Evolutionary conservation across 2,329 filamentous ascomycete genomes (phyloP).

Genomic region (Monosporascus sp.): DNA sequence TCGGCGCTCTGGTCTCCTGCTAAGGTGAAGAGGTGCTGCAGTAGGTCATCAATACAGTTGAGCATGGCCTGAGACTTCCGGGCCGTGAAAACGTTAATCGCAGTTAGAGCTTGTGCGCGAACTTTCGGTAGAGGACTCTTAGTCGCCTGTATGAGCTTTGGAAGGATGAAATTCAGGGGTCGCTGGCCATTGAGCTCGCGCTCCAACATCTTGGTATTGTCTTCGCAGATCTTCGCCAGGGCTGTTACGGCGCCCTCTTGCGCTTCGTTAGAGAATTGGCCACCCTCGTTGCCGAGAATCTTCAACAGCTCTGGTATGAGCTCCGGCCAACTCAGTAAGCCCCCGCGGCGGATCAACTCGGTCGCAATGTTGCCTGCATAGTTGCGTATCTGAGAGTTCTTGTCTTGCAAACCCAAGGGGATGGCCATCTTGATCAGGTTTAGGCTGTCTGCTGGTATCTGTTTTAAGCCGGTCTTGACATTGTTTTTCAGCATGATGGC

Average conservation of each 20-base stretch:
- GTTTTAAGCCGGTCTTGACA: conserved; percentile 68
- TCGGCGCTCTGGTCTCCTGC: conserved; percentile 72
- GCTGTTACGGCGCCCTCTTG: conserved; percentile 94
- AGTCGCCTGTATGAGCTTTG: conserved; percentile 84
- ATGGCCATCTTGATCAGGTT: conserved; percentile 75
- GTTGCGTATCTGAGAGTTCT: conserved; percentile 74
- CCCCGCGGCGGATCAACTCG: conserved; percentile 78
- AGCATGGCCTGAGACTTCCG: conserved; percentile 78
- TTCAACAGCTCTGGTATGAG: conserved; percentile 77
- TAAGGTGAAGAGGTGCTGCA: conserved; percentile 77
- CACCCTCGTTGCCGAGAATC: conserved; percentile 67
- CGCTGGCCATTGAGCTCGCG: conserved; percentile 83
- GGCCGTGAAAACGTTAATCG: conserved; percentile 88
- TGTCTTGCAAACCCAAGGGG: conserved; percentile 74
- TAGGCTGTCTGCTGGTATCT: conserved; percentile 68
- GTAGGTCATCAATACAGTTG: conserved; percentile 71
- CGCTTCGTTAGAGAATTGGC: conserved; percentile 62
- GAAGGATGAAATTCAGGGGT: conserved; percentile 82
- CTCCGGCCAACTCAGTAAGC: conserved; percentile 86
- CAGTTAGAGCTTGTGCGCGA: conserved; percentile 70
- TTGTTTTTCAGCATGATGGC: conserved; percentile 97
- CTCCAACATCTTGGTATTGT: conserved; percentile 82
- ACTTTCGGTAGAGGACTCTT: conserved; percentile 71
- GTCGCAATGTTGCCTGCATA: conserved; percentile 92
- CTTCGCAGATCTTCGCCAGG: conserved; percentile 92